Conservation (phyloP, 1,284 basidiomycete genomes). For the Fomitiporia mediterranea region DNA sequence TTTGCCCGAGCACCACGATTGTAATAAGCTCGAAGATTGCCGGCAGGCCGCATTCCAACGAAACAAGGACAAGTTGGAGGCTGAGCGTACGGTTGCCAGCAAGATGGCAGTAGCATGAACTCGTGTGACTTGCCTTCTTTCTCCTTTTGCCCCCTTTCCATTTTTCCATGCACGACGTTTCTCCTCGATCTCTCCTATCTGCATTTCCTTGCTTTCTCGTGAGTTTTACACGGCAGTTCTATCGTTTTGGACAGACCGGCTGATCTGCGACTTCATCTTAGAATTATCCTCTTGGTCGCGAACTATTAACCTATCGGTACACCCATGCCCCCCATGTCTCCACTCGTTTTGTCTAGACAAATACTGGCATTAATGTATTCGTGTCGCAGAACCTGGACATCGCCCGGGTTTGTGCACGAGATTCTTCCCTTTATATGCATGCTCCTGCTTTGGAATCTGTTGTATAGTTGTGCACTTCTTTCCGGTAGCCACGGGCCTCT, state of each 20-base stretch:
- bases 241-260: not conserved
- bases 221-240: not conserved
- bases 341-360: not conserved
- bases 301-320: not conserved
- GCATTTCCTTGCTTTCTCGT: slow-evolving; percentile 4
- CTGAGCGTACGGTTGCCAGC: slow-evolving; percentile 77
- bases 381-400: not conserved
- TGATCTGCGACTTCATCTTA: not conserved
- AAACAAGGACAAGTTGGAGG: slow-evolving; percentile 82
- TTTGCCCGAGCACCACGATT: slow-evolving; percentile 77
- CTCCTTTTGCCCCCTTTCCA: slow-evolving; percentile 9
- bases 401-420: not conserved
- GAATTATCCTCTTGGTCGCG: not conserved
- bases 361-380: slow-evolving; percentile 4
- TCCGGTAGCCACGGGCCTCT: not conserved
- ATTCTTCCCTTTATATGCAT: not conserved
- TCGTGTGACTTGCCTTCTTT: slow-evolving; percentile 7
- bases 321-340: not conserved
- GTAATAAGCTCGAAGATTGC: slow-evolving; percentile 75
- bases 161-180: slow-evolving; percentile 5
- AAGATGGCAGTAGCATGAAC: slow-evolving; percentile 76
- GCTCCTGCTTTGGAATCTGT: not conserved
- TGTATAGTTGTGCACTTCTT: not conserved
- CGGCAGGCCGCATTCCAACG: slow-evolving; percentile 78
- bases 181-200: slow-evolving; percentile 17